Percentiles rank a stretch among this genome's conserved stretches.
phyloP scores from a whole-genome alignment of 208 protist genomes.

The Leishmania aethiopica region DNA sequence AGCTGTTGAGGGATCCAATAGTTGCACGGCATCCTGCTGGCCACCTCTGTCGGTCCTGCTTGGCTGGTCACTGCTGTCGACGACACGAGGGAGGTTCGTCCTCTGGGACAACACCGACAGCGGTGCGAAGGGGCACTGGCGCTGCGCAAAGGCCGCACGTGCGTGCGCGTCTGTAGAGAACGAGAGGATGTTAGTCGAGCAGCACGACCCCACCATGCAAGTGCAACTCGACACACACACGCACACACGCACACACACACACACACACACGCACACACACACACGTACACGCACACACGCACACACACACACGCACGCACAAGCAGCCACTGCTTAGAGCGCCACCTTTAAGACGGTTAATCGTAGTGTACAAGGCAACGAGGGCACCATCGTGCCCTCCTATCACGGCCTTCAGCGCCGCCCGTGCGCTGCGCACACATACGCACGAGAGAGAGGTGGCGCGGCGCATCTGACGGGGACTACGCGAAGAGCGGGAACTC shows the following conservation, averaged over 20 bases:
- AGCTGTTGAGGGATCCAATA: not conserved
- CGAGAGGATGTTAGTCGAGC: not conserved
- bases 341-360: not conserved
- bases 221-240: not conserved
- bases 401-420: not conserved
- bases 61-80: too few relatives aligned
- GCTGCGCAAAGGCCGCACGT: not conserved
- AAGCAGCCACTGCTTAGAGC: not conserved
- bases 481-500: constrained; percentile 69
- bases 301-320: not conserved
- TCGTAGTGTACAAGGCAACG: not conserved
- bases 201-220: not conserved
- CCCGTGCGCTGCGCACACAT: not conserved
- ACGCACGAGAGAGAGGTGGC: not conserved
- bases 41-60: not conserved
- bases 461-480: not conserved
- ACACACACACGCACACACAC: not conserved
- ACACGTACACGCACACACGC: too few relatives aligned
- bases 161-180: not conserved
- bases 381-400: not conserved
- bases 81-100: not conserved
- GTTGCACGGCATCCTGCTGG: not conserved
- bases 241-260: not conserved
- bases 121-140: not conserved
- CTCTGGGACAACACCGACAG: not conserved